Base-by-base conservation (phyloP, 2,329 filamentous ascomycete genomes). In the Thelonectria blattea region DNA sequence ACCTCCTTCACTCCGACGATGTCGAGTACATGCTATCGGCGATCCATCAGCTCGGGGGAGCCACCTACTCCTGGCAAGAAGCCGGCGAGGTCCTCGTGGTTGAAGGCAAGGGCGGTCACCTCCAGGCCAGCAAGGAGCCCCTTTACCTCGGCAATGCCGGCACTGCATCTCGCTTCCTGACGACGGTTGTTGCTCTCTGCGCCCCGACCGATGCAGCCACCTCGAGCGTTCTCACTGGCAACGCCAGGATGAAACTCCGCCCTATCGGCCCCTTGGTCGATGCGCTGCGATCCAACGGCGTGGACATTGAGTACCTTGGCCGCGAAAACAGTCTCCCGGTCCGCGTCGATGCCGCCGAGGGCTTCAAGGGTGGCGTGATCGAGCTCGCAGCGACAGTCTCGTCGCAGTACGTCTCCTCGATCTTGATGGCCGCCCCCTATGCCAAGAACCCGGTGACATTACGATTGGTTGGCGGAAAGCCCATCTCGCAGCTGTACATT, bases 381-480 rank as follows among this genome's bases (percentile, higher is more conserved):
- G 91, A 96, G 74, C 84, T 99, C 58, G 92, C 93, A 11, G 95
- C 95, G 1, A 98, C 95, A 43, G 91, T 98, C 15, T 99, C 95
- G 9, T 98, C 95, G n/a, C 95, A 99, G 78, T 99, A 98, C 73
- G 95, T 99, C 39, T 98, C 95, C 0, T 97, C 94, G 1, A 88
- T 99, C 65, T 82, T 99, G 52, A 96, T 99, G 92, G 96, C 93
- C 60, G 95, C 95, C 0, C 95, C 95, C 0, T 99, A 98, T 72
- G 95, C 95, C 47, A 97, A 97, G 78, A 88, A 93, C 64, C 91
- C 94, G 0, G 93, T 99, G 39, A 97, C 92, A 0, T 80, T 99
- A 66, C 90, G 89, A 42, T 84, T 99, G 41, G 90, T 98, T 12
- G 95, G 95, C n/a, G 95, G 93, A 56, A 98, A 97, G 76, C 94